Conservation (phyloP, 805 yeast genomes). For the Candida insectalens region DNA sequence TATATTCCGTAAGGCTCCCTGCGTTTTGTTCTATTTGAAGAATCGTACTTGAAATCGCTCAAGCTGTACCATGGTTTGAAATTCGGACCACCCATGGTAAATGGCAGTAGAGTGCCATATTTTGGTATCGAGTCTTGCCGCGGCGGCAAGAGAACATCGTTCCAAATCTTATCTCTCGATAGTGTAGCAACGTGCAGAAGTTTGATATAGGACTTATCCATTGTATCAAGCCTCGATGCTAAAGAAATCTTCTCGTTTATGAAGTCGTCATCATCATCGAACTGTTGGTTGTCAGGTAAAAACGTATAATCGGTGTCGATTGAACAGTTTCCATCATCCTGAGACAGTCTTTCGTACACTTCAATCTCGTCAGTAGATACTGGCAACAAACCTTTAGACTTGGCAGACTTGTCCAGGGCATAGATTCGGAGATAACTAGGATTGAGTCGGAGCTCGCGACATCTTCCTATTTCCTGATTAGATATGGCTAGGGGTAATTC, state of each 20-base stretch:
- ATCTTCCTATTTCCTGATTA: constrained; percentile 5
- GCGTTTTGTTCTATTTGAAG: background rate
- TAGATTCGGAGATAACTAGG: constrained; percentile 37
- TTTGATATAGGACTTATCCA: constrained; percentile 1
- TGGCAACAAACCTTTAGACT: constrained; percentile 22
- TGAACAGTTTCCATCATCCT: constrained; percentile 28
- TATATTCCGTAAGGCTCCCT: background rate
- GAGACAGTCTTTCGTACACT: constrained; percentile 16
- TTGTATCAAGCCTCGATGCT: background rate
- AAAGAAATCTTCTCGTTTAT: background rate
- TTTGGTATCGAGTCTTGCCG: constrained; percentile 26
- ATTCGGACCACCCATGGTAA: background rate
- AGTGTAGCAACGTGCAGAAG: constrained; percentile 27
- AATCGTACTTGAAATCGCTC: background rate
- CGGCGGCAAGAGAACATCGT: constrained; percentile 41
- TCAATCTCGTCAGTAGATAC: constrained; percentile 28
- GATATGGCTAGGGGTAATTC: background rate
- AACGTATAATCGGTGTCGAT: constrained; percentile 17
- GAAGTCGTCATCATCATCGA: constrained; percentile 7
- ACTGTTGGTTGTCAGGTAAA: constrained; percentile 9
- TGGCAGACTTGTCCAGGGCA: constrained; percentile 36
- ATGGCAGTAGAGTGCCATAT: background rate
- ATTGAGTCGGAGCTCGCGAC: constrained; percentile 40
- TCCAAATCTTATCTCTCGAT: constrained; percentile 42
- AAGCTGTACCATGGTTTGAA: constrained; percentile 1